Conservation (phyloP, 2,329 filamentous ascomycete genomes). For the Talaromyces sp. region DNA sequence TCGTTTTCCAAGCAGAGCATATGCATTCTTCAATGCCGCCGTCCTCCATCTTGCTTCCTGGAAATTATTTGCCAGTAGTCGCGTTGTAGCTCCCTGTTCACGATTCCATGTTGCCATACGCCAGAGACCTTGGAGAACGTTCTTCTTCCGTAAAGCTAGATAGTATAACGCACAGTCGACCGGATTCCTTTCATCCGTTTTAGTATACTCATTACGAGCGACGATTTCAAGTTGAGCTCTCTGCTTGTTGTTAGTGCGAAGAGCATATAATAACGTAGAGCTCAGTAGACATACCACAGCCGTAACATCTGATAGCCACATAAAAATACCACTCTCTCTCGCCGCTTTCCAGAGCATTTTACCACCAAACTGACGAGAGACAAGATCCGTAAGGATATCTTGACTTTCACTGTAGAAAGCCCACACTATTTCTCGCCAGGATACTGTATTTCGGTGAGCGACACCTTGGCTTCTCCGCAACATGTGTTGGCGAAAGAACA, state of each 20-base stretch:
- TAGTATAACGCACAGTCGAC: conserved; percentile 90
- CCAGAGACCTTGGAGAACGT: conserved; percentile 86
- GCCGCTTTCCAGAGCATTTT: conserved; percentile 82
- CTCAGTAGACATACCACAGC: conserved; percentile 60
- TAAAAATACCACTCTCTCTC: conserved; percentile 81
- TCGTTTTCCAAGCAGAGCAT: conserved; percentile 84
- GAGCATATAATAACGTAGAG: background rate
- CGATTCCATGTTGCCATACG: conserved; percentile 86
- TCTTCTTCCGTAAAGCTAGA: conserved; percentile 84
- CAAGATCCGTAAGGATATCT: conserved; percentile 82
- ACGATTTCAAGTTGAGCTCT: conserved; percentile 80
- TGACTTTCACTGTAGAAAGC: conserved; percentile 57
- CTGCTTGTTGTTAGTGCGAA: conserved; percentile 37
- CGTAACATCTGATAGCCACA: conserved; percentile 80
- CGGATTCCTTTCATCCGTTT: conserved; percentile 80
- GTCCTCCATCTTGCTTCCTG: conserved; percentile 81
- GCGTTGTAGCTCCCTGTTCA: conserved; percentile 77
- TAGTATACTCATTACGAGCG: conserved; percentile 89
- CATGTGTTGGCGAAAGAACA: conserved; percentile 80
- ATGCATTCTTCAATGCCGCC: conserved; percentile 90
- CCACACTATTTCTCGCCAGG: conserved; percentile 52
- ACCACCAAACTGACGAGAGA: conserved; percentile 73
- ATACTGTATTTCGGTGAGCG: conserved; percentile 56
- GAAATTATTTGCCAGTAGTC: conserved; percentile 86
- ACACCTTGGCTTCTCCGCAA: conserved; percentile 63